Base-by-base conservation (phyloP, 345 rosid species). In the Aegle marmelos region DNA sequence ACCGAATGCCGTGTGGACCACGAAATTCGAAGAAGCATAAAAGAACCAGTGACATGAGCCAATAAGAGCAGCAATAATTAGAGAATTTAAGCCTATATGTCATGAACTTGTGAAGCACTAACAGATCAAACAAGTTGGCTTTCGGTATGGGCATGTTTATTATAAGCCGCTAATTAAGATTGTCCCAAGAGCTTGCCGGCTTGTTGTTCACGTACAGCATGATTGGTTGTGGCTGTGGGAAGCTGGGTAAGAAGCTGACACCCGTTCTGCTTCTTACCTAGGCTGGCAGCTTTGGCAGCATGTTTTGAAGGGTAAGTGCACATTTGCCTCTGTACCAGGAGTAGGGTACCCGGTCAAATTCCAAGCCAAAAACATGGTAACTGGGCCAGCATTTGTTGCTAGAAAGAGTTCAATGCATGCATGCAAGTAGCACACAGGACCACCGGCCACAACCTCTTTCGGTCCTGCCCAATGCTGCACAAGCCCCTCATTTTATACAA, bases 1-100 rank as follows among this genome's bases (percentile, higher is more conserved):
- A 22, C 54, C 27, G n/a, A 77, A 61, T 0, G 27, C 19, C 39
- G 72, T 73, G 84, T 76, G 82, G 79, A 75, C 74, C 82, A 75
- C 70, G 25, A 17, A 61, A 53, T 25, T 14, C 66, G 17, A 76
- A 30, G 60, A 58, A 77, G 8, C 45, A 70, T 17, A 62, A 28
- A 37, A 9, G 14, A 45, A 24, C 2, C 11, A 48, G 8, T 61
- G 60, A 16, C 17, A 33, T 60, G 59, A 25, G 16, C 21, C 41
- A 56, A 28, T 28, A 61, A 48, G 60, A 10, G 58, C 30, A 66
- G 17, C 68, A 57, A 5, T 19, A 3, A 21, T 7, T 8, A 17
- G 48, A 67, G 10, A 62, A 45, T 17, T 22, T 59, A 73, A 34
- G 28, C 27, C 56, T 68, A 53, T 76, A 78, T 73, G 63, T 73